Base-by-base conservation (phyloP, 169 alveolate genomes). In the Eimeria acervulina region DNA sequence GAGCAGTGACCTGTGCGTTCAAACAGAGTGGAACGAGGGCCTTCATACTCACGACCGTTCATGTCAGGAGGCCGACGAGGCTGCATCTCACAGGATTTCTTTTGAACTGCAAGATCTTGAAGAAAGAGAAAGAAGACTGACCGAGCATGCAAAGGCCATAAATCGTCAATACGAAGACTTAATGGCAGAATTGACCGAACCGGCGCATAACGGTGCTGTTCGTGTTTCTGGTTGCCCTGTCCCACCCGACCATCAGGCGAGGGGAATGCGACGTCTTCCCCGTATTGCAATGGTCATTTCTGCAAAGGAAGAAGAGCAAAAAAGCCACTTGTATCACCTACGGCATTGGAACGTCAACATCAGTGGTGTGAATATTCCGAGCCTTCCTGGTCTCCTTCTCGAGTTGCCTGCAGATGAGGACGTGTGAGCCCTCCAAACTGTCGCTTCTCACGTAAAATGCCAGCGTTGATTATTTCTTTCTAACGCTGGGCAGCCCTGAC, bases 231-330 rank as follows among this genome's bases (percentile, higher is more conserved):
- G 68, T 1, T 15, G 19, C 19, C n/a, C 68, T 59, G n/a, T 21
- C 68, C 38, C 38, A 66, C 76, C 76, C 44, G 31, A 12, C 38
- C 19, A 21, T 26, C 2, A 0, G 0, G 38, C 19, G n/a, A 8
- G n/a, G 26, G 47, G 47, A 68, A 10, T 12, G 44, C 13, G n/a
- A 1, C 47, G 80, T 31, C 47, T 68, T 17, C n/a, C 42, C 23
- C 80, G 13, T 10, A 68, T 68, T 68, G 80, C 80, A 28, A 68
- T 3, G 0, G 31, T 68, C 47, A 33, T 68, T 31, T 68, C 47
- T 68, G 80, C 80, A 31, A 68, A 68, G 47, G 80, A 68, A 68
- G 13, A 31, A 13, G 80, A 68, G 47, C 80, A 68, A 33, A 68
- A 33, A 68, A 28, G n/a, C 28, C 80, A 68, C 2, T 13, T 68